These are phyloP conservation scores for Graphilbum sp. DNA, from an alignment of 2,329 filamentous ascomycete genomes.

Conservation along the genomic window DNA sequence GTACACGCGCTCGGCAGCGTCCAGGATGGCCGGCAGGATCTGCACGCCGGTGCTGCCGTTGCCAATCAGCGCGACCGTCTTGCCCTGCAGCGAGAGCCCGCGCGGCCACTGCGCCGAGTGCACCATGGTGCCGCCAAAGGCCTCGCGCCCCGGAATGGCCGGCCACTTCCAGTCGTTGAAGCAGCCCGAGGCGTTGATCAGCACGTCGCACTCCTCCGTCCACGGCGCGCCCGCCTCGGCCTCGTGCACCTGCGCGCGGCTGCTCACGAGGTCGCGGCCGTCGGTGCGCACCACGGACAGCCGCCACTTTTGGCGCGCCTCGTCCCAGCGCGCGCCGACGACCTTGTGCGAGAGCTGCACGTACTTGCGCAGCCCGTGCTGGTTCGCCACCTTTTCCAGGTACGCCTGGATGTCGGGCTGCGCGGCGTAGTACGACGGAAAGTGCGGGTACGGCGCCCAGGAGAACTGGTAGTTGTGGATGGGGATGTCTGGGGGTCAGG, in stretches of 20 bases:
- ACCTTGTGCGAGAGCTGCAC: slow-evolving; percentile 6
- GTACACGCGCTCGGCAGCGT: too few species aligned
- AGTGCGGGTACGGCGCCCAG: slow-evolving; percentile 8
- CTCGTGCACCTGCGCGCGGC: too few species aligned
- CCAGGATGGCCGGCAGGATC: too few species aligned
- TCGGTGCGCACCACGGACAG: too few species aligned
- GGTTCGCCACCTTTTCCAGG: slow-evolving; percentile 2
- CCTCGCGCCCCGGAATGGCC: slow-evolving; percentile 5
- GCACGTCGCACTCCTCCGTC: too few species aligned
- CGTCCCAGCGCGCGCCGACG: slow-evolving; percentile 5
- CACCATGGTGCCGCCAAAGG: slow-evolving; percentile 5
- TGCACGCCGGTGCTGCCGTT: too few species aligned
- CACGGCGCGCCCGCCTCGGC: slow-evolving; percentile 16
- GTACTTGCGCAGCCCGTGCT: slow-evolving; percentile 5
- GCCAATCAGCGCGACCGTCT: too few species aligned
- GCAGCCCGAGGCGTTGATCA: slow-evolving; percentile 30
- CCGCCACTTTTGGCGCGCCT: too few species aligned
- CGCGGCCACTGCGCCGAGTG: slow-evolving; percentile 11
- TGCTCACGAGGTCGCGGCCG: too few species aligned
- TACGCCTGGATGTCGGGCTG: slow-evolving; percentile 7
- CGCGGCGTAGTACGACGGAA: slow-evolving; percentile 7
- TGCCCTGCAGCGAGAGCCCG: slow-evolving; percentile 6
- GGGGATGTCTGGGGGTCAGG: too few species aligned
- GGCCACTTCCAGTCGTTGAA: slow-evolving; percentile 34
- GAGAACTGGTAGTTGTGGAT: slow-evolving; percentile 8